These are phyloP conservation scores for Endogone sp. DNA, from an alignment of 192 early-diverging fungal genomes.

Conservation along the genomic window DNA sequence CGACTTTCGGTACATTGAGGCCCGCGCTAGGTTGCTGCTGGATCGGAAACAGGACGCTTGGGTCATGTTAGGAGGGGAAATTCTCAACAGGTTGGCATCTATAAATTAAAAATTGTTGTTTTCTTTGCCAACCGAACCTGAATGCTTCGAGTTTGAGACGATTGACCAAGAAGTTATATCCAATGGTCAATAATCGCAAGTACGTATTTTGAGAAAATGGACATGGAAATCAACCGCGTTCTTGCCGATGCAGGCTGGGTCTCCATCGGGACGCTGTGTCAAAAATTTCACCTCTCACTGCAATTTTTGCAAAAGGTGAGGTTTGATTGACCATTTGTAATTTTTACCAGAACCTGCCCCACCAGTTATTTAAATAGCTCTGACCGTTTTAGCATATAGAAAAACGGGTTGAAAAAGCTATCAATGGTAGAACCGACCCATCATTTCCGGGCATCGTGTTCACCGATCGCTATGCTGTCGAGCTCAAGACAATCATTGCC, in stretches of 20 bases:
- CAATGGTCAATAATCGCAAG: not conserved
- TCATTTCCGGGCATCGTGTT: not conserved
- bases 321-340: not conserved
- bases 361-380: too few species aligned
- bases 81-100: not conserved
- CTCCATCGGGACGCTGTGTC: not conserved
- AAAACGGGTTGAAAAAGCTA: not conserved
- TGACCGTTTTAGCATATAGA: not conserved
- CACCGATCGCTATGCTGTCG: not conserved
- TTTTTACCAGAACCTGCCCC: too few species aligned
- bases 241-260: not conserved
- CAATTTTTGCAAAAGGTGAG: not conserved
- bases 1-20: not conserved
- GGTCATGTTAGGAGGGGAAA: not conserved
- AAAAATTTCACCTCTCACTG: not conserved
- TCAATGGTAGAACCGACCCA: not conserved
- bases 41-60: not conserved
- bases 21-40: not conserved
- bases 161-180: too few species aligned
- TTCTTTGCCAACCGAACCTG: not conserved
- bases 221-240: not conserved
- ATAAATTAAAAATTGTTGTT: too few species aligned
- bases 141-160: not conserved
- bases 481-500: slow-evolving; percentile 8
- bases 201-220: not conserved